These are phyloP conservation scores for Boletus coccyginus DNA, from an alignment of 768 basidiomycete genomes.

Conservation along the genomic window DNA sequence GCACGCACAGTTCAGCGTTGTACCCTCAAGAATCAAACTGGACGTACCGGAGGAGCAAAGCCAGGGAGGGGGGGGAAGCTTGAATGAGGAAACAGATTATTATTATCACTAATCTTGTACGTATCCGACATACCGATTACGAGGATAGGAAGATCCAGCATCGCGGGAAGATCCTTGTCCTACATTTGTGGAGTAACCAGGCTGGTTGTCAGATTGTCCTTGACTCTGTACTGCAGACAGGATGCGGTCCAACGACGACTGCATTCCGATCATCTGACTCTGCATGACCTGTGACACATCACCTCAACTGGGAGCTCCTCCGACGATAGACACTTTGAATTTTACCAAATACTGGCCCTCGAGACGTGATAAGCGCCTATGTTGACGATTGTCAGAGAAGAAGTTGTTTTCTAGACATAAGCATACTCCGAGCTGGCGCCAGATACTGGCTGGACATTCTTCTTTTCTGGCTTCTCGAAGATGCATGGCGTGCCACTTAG, in stretches of 20 bases:
- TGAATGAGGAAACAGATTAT: constrained; percentile 31
- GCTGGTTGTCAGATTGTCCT: constrained; percentile 31
- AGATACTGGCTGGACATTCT: constrained; percentile 57
- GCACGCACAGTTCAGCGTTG: constrained; percentile 16
- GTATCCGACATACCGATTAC: constrained; percentile 33
- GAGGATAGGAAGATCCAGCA: constrained; percentile 26
- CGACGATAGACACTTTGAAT: constrained; percentile 1
- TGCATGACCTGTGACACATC: constrained; percentile 67
- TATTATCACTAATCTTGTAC: constrained; percentile 16
- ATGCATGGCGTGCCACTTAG: constrained; percentile 76
- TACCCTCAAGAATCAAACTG: constrained; percentile 8
- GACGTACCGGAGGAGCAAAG: constrained; percentile 81
- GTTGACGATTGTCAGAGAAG: constrained; percentile 20
- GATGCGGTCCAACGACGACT: constrained; percentile 84
- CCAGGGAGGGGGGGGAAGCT: constrained; percentile 87
- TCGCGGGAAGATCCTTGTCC: constrained; percentile 26
- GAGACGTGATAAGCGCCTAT: constrained; percentile 75
- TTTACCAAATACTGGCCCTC: constrained; percentile 82
- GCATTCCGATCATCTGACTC: constrained; percentile 94
- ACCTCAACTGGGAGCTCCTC: background rate
- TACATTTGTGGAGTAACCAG: constrained; percentile 11
- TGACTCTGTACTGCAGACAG: constrained; percentile 58
- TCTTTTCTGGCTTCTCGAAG: constrained; percentile 92
- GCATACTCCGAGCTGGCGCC: constrained; percentile 73
- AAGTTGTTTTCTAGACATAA: background rate